Base-by-base conservation (phyloP, 169 alveolate genomes). In the Plasmodium gonderi region DNA sequence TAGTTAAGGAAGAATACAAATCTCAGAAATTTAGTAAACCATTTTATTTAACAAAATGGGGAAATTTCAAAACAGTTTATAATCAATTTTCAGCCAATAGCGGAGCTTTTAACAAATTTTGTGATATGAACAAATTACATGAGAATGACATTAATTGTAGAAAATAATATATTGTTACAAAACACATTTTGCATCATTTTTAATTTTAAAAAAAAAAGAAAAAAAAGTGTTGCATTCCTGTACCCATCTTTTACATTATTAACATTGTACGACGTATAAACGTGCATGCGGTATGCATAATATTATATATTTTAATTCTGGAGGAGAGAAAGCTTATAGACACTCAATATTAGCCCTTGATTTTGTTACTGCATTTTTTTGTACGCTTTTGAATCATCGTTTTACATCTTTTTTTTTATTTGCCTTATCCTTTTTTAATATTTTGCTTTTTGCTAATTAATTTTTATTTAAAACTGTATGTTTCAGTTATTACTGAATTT, bases 11-110 rank as follows among this genome's bases (percentile, higher is more conserved):
- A 47, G 93, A 87, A 75, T 87, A 75, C 33, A 87, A 87, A 64
- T 87, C 93, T 9, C 90, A 75, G 49, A 87, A 87, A 67, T 87
- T 87, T 87, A 87, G 60, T 23, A 87, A 76, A 17, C 93, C 93
- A 40, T 87, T 87, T 87, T 76, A 75, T 75, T 87, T 87, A 68
- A 87, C 93, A 38, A 87, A 87, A 87, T 87, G 93, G 93, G 93
- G 93, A 44, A 87, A 87, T 60, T 87, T 75, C 51, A 87, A 87
- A 87, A 87, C 93, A 38, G 78, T 38, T 33, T 69, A 87, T 36
- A 72, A 87, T 8, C 75, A 49, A 31, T 60, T 23, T 23, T 54
- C 49, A 17, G 51, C 78, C 36, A 60, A 54, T 29, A 77, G 47
- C 68, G 93, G 93, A 76, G 90, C 93, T 23, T 67, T 38, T 75